These are phyloP conservation scores for Phaeoacremonium minimum DNA, from an alignment of 2,329 filamentous ascomycete species.

Conservation along the genomic window DNA sequence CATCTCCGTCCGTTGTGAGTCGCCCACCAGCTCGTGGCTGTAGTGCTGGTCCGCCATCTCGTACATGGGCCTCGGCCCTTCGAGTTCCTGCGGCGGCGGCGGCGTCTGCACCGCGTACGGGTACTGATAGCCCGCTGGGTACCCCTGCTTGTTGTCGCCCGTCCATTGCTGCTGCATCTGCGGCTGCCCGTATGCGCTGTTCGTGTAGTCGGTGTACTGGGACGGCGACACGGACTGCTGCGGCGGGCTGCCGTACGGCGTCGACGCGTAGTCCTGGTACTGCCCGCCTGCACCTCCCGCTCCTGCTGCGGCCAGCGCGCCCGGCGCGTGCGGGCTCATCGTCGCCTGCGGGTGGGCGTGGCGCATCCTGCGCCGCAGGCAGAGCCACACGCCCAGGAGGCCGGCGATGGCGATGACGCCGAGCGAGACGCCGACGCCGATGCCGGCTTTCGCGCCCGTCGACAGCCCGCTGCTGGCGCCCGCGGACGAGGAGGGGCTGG, in stretches of 20 bases:
- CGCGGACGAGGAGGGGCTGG: constrained; percentile 1
- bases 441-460: constrained; percentile 26
- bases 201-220: constrained; percentile 1
- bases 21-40: constrained; percentile 28
- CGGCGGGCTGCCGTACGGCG: constrained; percentile 3
- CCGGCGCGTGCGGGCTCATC: no score
- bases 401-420: constrained; percentile 23
- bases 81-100: constrained; percentile 18
- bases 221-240: background rate
- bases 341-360: constrained; percentile 7
- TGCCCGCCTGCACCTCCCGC: background rate
- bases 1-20: constrained; percentile 16
- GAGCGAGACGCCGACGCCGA: constrained; percentile 27
- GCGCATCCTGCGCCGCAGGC: constrained; percentile 19
- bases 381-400: constrained; percentile 18
- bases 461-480: constrained; percentile 18
- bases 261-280: constrained; percentile 3
- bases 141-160: constrained; percentile 2
- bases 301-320: constrained; percentile 3
- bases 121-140: constrained; percentile 7
- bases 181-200: background rate
- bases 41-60: constrained; percentile 25
- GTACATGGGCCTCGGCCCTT: constrained; percentile 16
- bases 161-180: background rate
- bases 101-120: constrained; percentile 2